Evolutionary conservation across 2,329 filamentous ascomycete species (phyloP).

Genomic region (Aspergillus neotritici): DNA sequence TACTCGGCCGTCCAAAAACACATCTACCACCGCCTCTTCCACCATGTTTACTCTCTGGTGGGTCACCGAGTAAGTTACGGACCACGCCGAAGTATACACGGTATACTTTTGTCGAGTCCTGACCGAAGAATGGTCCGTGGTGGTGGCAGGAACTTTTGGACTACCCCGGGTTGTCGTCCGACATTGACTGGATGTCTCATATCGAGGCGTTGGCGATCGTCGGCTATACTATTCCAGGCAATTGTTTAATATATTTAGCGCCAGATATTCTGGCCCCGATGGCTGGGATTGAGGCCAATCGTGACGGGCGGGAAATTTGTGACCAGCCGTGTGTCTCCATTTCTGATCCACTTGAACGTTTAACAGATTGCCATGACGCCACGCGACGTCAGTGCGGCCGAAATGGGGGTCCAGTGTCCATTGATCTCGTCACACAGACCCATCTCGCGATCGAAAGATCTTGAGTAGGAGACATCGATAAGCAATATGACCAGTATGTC

Average conservation of each 20-base stretch:
- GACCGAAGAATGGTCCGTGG: too few species aligned
- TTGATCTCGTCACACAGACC: background rate
- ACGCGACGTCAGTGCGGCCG: constrained; percentile 11
- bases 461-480: too few species aligned
- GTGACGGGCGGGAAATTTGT: constrained; percentile 6
- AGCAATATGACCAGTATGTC: too few species aligned
- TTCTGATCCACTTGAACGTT: constrained; percentile 4
- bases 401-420: background rate
- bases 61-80: too few species aligned
- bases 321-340: constrained; percentile 5
- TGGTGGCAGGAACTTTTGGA: too few species aligned
- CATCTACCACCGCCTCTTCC: too few species aligned
- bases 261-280: constrained; percentile 1
- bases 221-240: background rate
- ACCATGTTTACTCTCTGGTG: too few species aligned
- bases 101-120: too few species aligned
- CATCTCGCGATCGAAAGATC: too few species aligned
- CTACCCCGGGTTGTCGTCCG: too few species aligned
- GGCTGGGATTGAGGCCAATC: constrained; percentile 2
- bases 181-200: too few species aligned
- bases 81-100: too few species aligned
- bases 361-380: constrained; percentile 15
- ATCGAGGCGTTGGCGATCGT: background rate
- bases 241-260: constrained; percentile 7
- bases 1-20: background rate